These are phyloP conservation scores for Zychaea mexicana DNA, from an alignment of 371 early-diverging fungal species.

Conservation along the genomic window DNA sequence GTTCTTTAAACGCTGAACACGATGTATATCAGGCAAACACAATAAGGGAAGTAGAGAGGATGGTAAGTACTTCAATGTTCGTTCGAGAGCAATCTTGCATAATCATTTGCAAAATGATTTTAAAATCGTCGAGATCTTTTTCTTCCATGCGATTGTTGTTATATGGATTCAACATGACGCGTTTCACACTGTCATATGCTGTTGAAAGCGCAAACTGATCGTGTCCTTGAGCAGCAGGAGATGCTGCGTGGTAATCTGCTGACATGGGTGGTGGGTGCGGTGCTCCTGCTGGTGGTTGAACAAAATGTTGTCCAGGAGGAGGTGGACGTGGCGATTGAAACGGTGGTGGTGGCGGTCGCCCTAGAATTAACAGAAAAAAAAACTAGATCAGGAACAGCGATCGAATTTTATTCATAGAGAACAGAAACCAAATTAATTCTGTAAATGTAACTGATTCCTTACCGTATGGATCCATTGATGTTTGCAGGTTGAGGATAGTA, in stretches of 20 bases:
- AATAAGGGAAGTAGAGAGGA: too few species aligned
- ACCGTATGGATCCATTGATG: neutral
- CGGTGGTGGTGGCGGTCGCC: constrained; percentile 6
- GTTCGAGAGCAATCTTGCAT: constrained; percentile 65
- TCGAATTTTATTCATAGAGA: too few species aligned
- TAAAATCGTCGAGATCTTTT: constrained; percentile 31
- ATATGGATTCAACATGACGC: neutral
- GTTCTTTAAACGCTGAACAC: too few species aligned
- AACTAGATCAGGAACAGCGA: too few species aligned
- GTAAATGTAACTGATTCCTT: neutral
- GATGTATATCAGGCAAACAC: too few species aligned
- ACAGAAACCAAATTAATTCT: neutral
- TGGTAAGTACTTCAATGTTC: constrained; percentile 57
- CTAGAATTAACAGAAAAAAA: neutral
- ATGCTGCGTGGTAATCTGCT: neutral
- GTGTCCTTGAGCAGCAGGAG: neutral
- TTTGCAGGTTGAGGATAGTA: too few species aligned
- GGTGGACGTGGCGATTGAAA: neutral
- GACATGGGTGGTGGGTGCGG: neutral
- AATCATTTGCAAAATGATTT: constrained; percentile 45
- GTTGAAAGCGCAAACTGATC: neutral
- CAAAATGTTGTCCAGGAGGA: neutral
- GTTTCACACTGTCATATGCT: neutral
- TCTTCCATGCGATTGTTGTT: neutral
- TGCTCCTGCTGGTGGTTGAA: neutral